Percentiles rank a stretch among this genome's conserved stretches.
Conservation (phyloP, 2,329 filamentous ascomycete genomes). For the Emericellopsis cladophorae region DNA sequence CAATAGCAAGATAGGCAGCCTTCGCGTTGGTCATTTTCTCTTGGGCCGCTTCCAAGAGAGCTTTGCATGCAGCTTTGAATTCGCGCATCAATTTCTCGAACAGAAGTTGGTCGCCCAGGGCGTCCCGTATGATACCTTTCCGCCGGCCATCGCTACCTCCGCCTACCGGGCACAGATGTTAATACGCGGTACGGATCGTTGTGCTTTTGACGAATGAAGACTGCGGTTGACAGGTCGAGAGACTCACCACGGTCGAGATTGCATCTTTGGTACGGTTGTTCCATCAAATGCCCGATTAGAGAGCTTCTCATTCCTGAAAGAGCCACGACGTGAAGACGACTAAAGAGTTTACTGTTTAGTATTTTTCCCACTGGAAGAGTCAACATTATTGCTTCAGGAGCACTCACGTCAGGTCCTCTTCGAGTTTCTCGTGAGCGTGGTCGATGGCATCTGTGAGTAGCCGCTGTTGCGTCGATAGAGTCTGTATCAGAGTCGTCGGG, state of each 20-base stretch:
- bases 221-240: background rate
- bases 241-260: conserved; percentile 18
- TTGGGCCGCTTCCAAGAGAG: background rate
- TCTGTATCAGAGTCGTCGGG: conserved; percentile 8
- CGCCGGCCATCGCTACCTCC: conserved; percentile 1
- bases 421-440: conserved; percentile 10
- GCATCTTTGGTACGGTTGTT: conserved; percentile 16
- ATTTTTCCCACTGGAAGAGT: background rate
- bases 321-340: conserved; percentile 17
- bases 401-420: conserved; percentile 1
- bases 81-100: conserved; percentile 1
- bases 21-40: background rate
- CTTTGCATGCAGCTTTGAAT: background rate
- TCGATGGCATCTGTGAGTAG: conserved; percentile 16
- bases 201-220: background rate
- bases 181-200: no score
- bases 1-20: background rate
- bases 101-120: background rate
- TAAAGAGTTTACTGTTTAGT: conserved; percentile 6
- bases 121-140: conserved; percentile 1
- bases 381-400: background rate
- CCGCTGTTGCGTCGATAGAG: conserved; percentile 13
- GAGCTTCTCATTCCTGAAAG: conserved; percentile 24
- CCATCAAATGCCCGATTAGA: conserved; percentile 21
- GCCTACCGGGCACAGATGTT: background rate